Evolutionary conservation across 371 early-diverging fungal genomes (phyloP).

Genomic region (Gilbertella persicaria): DNA sequence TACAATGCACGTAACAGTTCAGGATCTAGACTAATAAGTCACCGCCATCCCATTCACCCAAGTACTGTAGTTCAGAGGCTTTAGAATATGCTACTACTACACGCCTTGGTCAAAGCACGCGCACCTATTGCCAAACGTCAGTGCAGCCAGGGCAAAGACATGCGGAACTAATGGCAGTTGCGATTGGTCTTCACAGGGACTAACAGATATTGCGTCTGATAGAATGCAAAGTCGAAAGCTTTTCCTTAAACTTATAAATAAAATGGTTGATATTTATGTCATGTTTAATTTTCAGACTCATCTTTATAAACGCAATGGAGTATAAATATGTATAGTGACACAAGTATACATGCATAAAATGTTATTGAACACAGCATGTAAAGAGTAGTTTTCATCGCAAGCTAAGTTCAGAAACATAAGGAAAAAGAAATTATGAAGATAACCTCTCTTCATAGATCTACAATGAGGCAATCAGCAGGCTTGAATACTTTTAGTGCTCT

Average conservation of each 20-base stretch:
- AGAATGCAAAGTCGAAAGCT: slow-evolving; percentile 10
- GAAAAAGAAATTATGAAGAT: too few species aligned
- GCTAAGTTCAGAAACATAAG: too few species aligned
- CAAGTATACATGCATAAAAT: too few species aligned
- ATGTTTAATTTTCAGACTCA: too few species aligned
- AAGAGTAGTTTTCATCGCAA: too few species aligned
- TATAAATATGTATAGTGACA: too few species aligned
- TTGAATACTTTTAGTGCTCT: too few species aligned
- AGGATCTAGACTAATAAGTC: slow-evolving; percentile 7
- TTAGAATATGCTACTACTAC: slow-evolving; percentile 13
- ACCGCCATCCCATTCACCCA: slow-evolving; percentile 4
- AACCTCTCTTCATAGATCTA: too few species aligned
- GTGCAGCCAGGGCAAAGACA: slow-evolving; percentile 8
- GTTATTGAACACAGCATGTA: too few species aligned
- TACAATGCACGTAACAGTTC: slow-evolving; percentile 9
- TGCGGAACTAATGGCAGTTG: slow-evolving; percentile 11
- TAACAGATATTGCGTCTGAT: slow-evolving; percentile 6
- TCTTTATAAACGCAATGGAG: too few species aligned
- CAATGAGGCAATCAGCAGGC: too few species aligned
- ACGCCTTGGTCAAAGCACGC: slow-evolving; percentile 5
- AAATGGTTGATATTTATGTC: too few species aligned
- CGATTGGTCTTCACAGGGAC: slow-evolving; percentile 1
- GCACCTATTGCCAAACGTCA: slow-evolving; percentile 11
- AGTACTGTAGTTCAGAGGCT: slow-evolving; percentile 7
- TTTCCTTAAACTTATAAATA: slow-evolving; percentile 5